Conservation (phyloP, 768 basidiomycete species). For the Pisolithus albus region DNA sequence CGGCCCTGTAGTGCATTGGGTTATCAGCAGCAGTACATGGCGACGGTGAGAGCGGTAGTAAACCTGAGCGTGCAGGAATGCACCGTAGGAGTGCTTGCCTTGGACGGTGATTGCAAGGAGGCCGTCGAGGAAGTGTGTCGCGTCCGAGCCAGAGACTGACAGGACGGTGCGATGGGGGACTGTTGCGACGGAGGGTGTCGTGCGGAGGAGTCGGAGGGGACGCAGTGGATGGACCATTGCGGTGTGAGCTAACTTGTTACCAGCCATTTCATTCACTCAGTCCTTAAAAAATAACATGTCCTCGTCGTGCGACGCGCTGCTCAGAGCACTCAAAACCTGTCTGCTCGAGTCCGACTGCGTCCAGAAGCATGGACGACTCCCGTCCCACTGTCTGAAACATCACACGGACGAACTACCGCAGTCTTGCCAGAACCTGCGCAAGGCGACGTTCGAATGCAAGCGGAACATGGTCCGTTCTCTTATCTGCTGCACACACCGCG, state of each 20-base stretch:
- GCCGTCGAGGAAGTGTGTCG: constrained; percentile 77
- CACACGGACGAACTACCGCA: constrained; percentile 74
- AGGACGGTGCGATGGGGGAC: constrained; percentile 63
- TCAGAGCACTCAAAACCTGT: constrained; percentile 77
- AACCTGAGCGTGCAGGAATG: constrained; percentile 76
- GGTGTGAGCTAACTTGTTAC: not conserved
- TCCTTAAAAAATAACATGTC: constrained; percentile 45
- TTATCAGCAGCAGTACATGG: not conserved
- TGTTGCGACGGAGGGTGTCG: constrained; percentile 49
- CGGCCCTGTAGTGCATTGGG: constrained; percentile 53
- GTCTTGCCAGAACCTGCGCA: constrained; percentile 70
- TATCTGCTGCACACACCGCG: not conserved
- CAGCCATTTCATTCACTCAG: too few relatives aligned
- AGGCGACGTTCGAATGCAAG: constrained; percentile 87
- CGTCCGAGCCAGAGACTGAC: constrained; percentile 74
- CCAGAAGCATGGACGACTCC: constrained; percentile 65
- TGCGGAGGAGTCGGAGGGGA: constrained; percentile 38
- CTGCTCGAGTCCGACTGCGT: constrained; percentile 85
- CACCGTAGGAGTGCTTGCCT: constrained; percentile 53
- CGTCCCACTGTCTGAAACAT: constrained; percentile 76
- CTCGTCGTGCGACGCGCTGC: constrained; percentile 70
- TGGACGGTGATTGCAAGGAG: constrained; percentile 50
- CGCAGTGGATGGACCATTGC: constrained; percentile 28
- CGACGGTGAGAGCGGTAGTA: constrained; percentile 18
- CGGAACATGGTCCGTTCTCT: constrained; percentile 65